Base-by-base conservation (phyloP, 805 yeast species). In the Yueomyces sp. region DNA sequence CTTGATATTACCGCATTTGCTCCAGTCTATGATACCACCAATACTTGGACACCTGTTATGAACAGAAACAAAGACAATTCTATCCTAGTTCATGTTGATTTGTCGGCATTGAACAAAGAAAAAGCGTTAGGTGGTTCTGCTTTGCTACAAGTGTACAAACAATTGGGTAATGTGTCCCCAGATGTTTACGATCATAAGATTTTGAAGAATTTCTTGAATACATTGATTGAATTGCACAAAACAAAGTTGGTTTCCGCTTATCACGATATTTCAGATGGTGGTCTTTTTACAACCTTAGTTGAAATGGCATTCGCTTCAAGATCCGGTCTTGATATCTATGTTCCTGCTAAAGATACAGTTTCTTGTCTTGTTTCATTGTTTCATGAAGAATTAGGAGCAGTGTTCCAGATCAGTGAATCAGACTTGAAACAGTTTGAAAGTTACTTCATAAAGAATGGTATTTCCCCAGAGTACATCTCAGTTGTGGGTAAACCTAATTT, bases 231-330 rank as follows among this genome's bases (percentile, higher is more conserved):
- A n/a, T 70, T 92, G 56, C 99, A 92, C 60, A 70, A 74, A 54
- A 67, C 73, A 38, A 71, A 75, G 42, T 47, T 73, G 38, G 88
- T 92, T 11, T 71, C 80, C 58, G 84, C 96, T 3, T 92, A 92
- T 67, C 98, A 92, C 60, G 98, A 92, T 64, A 73, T 90, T 56
- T 85, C 95, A 27, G 98, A 92, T 63, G 98, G 98, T 73, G 98
- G 98, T 59, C 70, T 90, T 57, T 67, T 88, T 46, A 79, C 83
- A 39, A 80, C 97, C 7, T 68, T 85, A 40, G 67, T 82, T 39
- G 98, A 92, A 68, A 92, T 92, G 97, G 95, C 96, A 0, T 92
- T 92, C 67, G 95, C 97, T 39, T 88, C 90, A 32, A 79, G 96
- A 68, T 75, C 78, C 43, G 98, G 98, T 50, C 60, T 88, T 45